Conservation (phyloP, 2,329 filamentous ascomycete genomes). For the Arthroderma uncinatum region DNA sequence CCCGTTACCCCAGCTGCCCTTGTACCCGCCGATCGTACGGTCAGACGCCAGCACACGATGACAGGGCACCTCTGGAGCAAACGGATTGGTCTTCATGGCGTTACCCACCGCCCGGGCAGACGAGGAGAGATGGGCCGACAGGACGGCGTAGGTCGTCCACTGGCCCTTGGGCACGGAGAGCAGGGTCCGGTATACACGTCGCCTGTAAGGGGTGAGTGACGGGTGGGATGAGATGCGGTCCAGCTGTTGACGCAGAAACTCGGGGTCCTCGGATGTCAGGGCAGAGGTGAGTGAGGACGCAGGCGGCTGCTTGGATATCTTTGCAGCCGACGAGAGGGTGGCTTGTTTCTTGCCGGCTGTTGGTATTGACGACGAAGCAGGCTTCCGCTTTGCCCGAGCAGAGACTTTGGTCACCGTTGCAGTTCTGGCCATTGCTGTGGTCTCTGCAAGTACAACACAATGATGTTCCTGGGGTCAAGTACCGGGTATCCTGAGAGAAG, state of each 20-base stretch:
- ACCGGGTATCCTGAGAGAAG: too few relatives aligned
- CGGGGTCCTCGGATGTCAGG: neutral
- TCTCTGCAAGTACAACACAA: too few relatives aligned
- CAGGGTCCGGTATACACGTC: constrained; percentile 55
- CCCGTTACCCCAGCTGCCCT: constrained; percentile 40
- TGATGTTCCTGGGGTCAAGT: too few relatives aligned
- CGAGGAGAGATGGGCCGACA: constrained; percentile 57
- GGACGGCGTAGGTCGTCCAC: constrained; percentile 65
- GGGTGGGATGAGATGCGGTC: constrained; percentile 34
- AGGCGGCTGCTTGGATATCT: neutral
- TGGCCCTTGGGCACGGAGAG: constrained; percentile 64
- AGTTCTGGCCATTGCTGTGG: too few relatives aligned
- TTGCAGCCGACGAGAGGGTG: neutral
- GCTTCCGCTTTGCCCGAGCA: neutral
- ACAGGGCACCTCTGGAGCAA: constrained; percentile 70
- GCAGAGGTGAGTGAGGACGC: too few relatives aligned
- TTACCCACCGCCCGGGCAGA: constrained; percentile 69
- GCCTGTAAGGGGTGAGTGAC: constrained; percentile 41
- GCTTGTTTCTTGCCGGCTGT: neutral
- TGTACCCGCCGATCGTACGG: constrained; percentile 46
- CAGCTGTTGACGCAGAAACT: constrained; percentile 19
- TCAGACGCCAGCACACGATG: constrained; percentile 68
- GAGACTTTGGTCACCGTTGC: too few relatives aligned
- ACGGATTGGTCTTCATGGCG: constrained; percentile 65
- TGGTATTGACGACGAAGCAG: neutral